Evolutionary conservation across 495 filamentous ascomycete genomes (phyloP).

Genomic region (Penicillium ucsense): DNA sequence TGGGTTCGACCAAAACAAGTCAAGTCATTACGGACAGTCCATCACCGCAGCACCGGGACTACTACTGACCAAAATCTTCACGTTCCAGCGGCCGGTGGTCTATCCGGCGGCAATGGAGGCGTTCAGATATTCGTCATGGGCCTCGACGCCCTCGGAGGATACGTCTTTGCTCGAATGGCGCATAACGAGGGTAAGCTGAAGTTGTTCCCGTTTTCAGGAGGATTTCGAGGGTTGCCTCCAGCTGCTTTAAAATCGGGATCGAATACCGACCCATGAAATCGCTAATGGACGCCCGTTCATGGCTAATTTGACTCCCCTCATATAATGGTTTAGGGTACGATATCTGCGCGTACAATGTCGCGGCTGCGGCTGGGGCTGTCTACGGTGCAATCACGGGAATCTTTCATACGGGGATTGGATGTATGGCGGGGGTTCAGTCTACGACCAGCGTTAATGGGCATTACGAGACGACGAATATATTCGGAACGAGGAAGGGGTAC

Average conservation of each 20-base stretch:
- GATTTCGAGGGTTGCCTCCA: too few relatives aligned
- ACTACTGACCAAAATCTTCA: not conserved
- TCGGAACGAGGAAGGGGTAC: slow-evolving; percentile 6
- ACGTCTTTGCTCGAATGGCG: slow-evolving; percentile 13
- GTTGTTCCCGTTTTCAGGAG: not conserved
- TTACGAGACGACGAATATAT: slow-evolving; percentile 4
- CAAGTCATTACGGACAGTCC: too few relatives aligned
- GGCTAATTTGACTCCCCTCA: too few relatives aligned
- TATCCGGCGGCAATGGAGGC: slow-evolving; percentile 2
- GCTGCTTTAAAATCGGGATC: too few relatives aligned
- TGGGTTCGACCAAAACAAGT: too few relatives aligned
- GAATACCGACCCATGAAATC: too few relatives aligned
- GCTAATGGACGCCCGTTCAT: too few relatives aligned
- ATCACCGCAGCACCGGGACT: too few relatives aligned
- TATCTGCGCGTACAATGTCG: slow-evolving; percentile 10
- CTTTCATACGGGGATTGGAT: slow-evolving; percentile 7
- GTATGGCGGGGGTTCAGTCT: not conserved
- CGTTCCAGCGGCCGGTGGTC: slow-evolving; percentile 3
- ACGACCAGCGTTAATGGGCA: slow-evolving; percentile 5
- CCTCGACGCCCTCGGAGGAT: slow-evolving; percentile 8
- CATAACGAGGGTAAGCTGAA: slow-evolving; percentile 5
- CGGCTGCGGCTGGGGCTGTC: slow-evolving; percentile 10
- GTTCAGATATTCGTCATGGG: slow-evolving; percentile 4
- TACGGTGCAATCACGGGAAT: slow-evolving; percentile 8
- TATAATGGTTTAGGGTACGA: slow-evolving; percentile 1